Conservation (phyloP, 257 asterid species). For the Salvia splendens region DNA sequence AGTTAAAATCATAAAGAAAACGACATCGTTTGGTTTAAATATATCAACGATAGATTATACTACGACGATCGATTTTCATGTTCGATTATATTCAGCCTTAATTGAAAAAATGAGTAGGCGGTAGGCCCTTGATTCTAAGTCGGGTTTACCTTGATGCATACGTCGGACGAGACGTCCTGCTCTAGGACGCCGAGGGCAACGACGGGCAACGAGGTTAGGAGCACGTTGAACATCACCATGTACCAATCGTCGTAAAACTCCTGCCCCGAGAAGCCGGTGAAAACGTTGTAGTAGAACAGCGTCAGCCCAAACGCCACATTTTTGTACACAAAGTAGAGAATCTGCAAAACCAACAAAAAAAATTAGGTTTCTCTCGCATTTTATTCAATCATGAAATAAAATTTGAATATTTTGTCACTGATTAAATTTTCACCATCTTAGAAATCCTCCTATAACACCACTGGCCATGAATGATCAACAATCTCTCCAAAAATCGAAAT, state of each 20-base stretch:
- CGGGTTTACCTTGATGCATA: slow-evolving; percentile 55
- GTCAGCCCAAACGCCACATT: slow-evolving; percentile 69
- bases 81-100: too few species aligned
- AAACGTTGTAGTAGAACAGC: slow-evolving; percentile 58
- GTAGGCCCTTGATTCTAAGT: too few species aligned
- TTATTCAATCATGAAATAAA: too few species aligned
- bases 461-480: slow-evolving; percentile 64
- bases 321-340: slow-evolving; percentile 67
- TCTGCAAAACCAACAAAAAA: slow-evolving; percentile 38
- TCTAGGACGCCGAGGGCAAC: slow-evolving; percentile 67
- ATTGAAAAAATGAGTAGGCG: too few species aligned
- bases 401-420: too few species aligned
- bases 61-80: too few species aligned
- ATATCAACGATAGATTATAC: too few species aligned
- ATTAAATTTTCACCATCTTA: slow-evolving; percentile 44
- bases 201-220: slow-evolving; percentile 72
- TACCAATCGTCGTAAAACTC: slow-evolving; percentile 69
- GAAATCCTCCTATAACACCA: slow-evolving; percentile 73
- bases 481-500: slow-evolving; percentile 59
- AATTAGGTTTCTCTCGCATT: too few species aligned
- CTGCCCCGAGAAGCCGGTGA: slow-evolving; percentile 60
- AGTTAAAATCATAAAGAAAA: too few species aligned
- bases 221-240: slow-evolving; percentile 68
- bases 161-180: slow-evolving; percentile 63
- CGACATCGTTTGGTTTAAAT: too few species aligned